These are phyloP conservation scores for Primulina tabacum DNA, from an alignment of 257 asterid genomes.

Conservation along the genomic window DNA sequence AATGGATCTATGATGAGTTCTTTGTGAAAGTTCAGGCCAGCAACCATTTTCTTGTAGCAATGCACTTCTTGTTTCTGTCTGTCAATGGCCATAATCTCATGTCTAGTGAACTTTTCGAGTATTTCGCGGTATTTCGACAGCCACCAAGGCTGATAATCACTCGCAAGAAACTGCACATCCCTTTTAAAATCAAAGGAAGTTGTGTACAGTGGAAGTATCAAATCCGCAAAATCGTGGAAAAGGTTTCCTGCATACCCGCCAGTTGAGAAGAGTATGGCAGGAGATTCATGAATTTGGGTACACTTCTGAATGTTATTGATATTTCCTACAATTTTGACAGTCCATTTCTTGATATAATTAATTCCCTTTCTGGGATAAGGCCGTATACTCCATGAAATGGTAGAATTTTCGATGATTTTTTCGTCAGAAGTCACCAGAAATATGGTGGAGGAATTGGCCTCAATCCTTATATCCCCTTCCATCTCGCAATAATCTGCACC, in stretches of 20 bases:
- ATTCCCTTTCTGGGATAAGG: conserved; percentile 51
- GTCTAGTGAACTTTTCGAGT: conserved; percentile 38
- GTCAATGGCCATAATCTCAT: conserved; percentile 47
- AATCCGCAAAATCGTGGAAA: conserved; percentile 71
- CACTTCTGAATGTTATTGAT: conserved; percentile 37
- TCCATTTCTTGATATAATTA: conserved; percentile 52
- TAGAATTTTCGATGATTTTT: conserved; percentile 12
- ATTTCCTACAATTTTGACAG: conserved; percentile 33
- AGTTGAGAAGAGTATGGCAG: conserved; percentile 63
- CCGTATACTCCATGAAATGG: conserved; percentile 34
- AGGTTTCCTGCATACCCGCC: conserved; percentile 66
- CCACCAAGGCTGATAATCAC: conserved; percentile 66
- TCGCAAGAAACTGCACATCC: conserved; percentile 56
- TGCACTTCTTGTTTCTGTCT: conserved; percentile 31
- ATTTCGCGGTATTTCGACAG: conserved; percentile 34
- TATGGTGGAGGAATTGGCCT: conserved; percentile 24
- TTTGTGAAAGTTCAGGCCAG: conserved; percentile 45
- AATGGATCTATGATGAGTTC: conserved; percentile 45
- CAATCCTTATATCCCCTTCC: conserved; percentile 33
- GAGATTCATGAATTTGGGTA: conserved; percentile 30
- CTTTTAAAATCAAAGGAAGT: conserved; percentile 38
- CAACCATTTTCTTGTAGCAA: conserved; percentile 45
- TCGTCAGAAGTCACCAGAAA: conserved; percentile 15
- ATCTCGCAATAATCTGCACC: conserved; percentile 37
- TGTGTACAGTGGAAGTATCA: conserved; percentile 53